Evolutionary conservation across 345 rosid species (phyloP).

Genomic region (Anastatica hierochuntica): DNA sequence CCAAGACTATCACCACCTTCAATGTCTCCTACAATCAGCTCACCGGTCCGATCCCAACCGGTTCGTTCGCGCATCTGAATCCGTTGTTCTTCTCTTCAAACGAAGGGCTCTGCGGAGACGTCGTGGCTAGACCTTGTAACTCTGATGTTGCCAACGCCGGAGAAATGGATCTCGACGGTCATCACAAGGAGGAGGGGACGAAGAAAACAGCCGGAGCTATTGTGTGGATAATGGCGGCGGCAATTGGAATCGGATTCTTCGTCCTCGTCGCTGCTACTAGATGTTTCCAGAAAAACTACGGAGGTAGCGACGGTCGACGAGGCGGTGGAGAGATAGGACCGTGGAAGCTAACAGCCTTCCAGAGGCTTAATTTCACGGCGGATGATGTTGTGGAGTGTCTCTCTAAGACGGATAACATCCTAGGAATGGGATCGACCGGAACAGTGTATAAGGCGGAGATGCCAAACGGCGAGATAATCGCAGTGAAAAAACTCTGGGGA

Average conservation of each 20-base stretch:
- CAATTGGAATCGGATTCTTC: constrained; percentile 66
- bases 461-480: constrained; percentile 93
- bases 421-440: constrained; percentile 96
- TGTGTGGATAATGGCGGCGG: constrained; percentile 89
- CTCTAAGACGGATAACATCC: constrained; percentile 53
- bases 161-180: constrained; percentile 25
- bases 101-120: constrained; percentile 69
- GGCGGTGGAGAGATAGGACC: constrained; percentile 53
- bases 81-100: constrained; percentile 75
- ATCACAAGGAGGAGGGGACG: constrained; percentile 40
- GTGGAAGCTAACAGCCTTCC: constrained; percentile 93
- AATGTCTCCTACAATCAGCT: constrained; percentile 71
- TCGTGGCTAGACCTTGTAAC: constrained; percentile 46
- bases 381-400: constrained; percentile 80
- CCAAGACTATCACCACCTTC: constrained; percentile 64
- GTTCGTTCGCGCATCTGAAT: constrained; percentile 54
- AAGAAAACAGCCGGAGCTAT: constrained; percentile 71
- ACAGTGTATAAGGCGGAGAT: constrained; percentile 88
- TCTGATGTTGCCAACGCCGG: constrained; percentile 22
- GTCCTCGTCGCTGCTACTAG: constrained; percentile 65
- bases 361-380: constrained; percentile 76
- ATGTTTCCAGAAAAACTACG: constrained; percentile 54
- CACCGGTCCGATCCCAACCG: constrained; percentile 71
- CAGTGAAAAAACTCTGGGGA: constrained; percentile 94
- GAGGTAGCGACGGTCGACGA: constrained; percentile 23